Conservation (phyloP, 1,284 basidiomycete species). For the Boletus hoseneyae region DNA sequence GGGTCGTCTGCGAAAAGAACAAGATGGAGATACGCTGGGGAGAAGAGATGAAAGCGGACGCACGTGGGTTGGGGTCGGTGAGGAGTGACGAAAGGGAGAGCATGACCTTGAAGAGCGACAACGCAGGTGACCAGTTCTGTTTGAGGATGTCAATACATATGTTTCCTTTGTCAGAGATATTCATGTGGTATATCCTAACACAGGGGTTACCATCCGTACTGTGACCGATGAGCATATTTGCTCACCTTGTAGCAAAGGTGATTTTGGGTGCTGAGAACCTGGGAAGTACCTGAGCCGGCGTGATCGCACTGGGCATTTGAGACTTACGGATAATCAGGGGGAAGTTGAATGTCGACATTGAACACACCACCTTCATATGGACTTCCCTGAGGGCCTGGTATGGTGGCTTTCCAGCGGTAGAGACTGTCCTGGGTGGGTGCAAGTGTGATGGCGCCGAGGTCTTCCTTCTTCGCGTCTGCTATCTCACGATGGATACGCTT, state of each 20-base stretch:
- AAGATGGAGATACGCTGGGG: background rate
- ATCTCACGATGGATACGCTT: slow-evolving; percentile 90
- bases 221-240: background rate
- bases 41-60: slow-evolving; percentile 25
- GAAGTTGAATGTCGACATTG: slow-evolving; percentile 67
- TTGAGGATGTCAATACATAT: slow-evolving; percentile 85
- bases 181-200: slow-evolving; percentile 89
- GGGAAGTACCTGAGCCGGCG: background rate
- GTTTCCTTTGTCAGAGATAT: slow-evolving; percentile 73
- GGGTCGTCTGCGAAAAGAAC: slow-evolving; percentile 54
- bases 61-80: slow-evolving; percentile 87
- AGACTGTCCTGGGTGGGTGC: slow-evolving; percentile 60
- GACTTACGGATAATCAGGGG: slow-evolving; percentile 77
- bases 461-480: slow-evolving; percentile 78
- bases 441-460: slow-evolving; percentile 73
- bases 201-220: background rate
- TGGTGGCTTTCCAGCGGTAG: slow-evolving; percentile 64
- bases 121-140: slow-evolving; percentile 86
- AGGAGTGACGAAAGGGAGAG: slow-evolving; percentile 83
- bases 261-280: slow-evolving; percentile 86
- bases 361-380: slow-evolving; percentile 89
- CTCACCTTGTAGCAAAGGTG: slow-evolving; percentile 70
- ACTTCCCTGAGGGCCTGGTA: slow-evolving; percentile 83
- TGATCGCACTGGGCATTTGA: background rate
- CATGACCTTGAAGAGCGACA: slow-evolving; percentile 89